These are phyloP conservation scores for Acorus gramineus DNA, from an alignment of 106 monocot genomes.

Conservation along the genomic window DNA sequence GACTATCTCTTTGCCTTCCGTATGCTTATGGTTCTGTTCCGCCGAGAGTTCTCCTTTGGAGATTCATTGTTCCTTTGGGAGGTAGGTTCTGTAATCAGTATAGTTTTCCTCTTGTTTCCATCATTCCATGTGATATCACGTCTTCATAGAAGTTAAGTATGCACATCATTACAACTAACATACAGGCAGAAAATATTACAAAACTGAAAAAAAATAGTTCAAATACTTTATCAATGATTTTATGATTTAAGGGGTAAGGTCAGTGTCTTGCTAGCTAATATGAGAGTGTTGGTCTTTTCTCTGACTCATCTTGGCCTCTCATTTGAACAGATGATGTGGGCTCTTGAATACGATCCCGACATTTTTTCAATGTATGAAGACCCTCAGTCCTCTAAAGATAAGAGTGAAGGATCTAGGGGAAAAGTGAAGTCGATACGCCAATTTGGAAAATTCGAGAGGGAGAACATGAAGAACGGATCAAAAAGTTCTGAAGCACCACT, in stretches of 20 bases:
- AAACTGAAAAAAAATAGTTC: too few species aligned
- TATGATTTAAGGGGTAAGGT: too few species aligned
- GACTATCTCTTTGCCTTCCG: constrained; percentile 96
- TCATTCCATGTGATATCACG: too few species aligned
- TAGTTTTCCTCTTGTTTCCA: too few species aligned
- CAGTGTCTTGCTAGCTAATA: too few species aligned
- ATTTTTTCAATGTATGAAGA: constrained; percentile 64
- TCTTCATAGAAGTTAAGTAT: too few species aligned
- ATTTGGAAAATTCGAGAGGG: constrained; percentile 77
- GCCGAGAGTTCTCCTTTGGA: constrained; percentile 93
- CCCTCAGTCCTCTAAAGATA: constrained; percentile 24
- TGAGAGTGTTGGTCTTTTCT: too few species aligned
- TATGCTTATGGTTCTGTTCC: constrained; percentile 97
- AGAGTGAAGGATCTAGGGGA: constrained; percentile 47
- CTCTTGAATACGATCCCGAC: constrained; percentile 82
- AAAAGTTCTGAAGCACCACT: constrained; percentile 48
- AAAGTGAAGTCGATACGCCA: constrained; percentile 67
- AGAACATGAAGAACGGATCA: constrained; percentile 50
- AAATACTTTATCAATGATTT: too few species aligned
- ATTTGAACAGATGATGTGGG: constrained; percentile 92
- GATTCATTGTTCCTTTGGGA: constrained; percentile 95
- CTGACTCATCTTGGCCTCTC: constrained; percentile 5
- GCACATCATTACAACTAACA: too few species aligned
- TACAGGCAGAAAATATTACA: too few species aligned
- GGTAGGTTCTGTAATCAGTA: constrained; percentile 25